Percentiles rank a stretch among this genome's conserved stretches.
phyloP scores from a whole-genome alignment of 177 flowering plant species.

The Tripterygium wilfordii region DNA sequence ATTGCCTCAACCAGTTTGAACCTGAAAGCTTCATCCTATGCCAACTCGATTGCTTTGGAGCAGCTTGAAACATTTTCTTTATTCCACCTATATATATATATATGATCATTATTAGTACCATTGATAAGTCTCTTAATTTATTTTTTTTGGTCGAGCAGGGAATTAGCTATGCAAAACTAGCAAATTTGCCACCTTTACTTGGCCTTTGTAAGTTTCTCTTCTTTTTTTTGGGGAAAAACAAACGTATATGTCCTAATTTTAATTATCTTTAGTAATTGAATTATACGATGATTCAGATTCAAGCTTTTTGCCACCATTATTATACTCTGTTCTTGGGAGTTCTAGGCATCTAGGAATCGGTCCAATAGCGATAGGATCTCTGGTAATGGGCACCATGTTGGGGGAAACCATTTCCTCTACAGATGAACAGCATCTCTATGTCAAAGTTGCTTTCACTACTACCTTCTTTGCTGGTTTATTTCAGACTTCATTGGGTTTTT shows the following conservation, averaged over 20 bases:
- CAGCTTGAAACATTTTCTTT: background rate
- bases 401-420: slow-evolving; percentile 22
- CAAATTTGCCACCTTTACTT: slow-evolving; percentile 52
- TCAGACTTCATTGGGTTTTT: slow-evolving; percentile 46
- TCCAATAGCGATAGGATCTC: slow-evolving; percentile 55
- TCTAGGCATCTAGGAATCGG: slow-evolving; percentile 65
- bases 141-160: slow-evolving; percentile 29
- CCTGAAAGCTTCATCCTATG: no score
- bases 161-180: slow-evolving; percentile 70
- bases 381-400: slow-evolving; percentile 57
- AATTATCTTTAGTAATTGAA: background rate
- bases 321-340: slow-evolving; percentile 63
- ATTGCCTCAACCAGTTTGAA: no score
- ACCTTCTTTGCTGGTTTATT: slow-evolving; percentile 66
- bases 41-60: no score
- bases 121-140: background rate
- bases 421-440: slow-evolving; percentile 30
- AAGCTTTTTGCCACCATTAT: slow-evolving; percentile 73
- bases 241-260: no score
- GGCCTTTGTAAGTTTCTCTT: slow-evolving; percentile 68
- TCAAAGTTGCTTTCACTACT: slow-evolving; percentile 53
- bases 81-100: no score
- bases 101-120: no score
- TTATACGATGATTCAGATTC: slow-evolving; percentile 36
- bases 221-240: no score